Conservation (phyloP, 2,329 filamentous ascomycete genomes). For the Colletotrichum gigasporum region DNA sequence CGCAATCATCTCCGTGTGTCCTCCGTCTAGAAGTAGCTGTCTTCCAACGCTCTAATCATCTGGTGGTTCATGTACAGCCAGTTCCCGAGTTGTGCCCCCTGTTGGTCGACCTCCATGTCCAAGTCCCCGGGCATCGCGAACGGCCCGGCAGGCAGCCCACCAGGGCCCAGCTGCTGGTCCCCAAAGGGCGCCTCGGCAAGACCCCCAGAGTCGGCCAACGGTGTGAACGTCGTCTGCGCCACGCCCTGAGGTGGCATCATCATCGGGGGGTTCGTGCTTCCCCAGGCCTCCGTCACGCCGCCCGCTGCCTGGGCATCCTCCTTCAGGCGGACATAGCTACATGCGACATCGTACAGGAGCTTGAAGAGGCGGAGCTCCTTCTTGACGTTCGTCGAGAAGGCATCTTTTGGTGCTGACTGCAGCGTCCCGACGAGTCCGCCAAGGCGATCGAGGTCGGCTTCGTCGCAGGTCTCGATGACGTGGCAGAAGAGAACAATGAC, state of each 20-base stretch:
- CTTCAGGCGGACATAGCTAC: conserved; percentile 35
- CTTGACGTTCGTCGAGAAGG: conserved; percentile 5
- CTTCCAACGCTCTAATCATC: conserved; percentile 33
- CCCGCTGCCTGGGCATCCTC: background rate
- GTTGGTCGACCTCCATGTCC: conserved; percentile 31
- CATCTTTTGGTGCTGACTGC: conserved; percentile 11
- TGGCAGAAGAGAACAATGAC: conserved; percentile 40
- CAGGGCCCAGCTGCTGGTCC: background rate
- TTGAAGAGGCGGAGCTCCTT: conserved; percentile 36
- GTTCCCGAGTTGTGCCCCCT: conserved; percentile 29
- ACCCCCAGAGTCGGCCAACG: background rate
- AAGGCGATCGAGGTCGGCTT: conserved; percentile 47
- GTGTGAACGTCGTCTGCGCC: background rate
- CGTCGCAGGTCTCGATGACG: conserved; percentile 48
- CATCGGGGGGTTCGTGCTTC: background rate
- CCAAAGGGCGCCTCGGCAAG: background rate
- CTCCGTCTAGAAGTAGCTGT: conserved; percentile 9
- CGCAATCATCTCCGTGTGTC: too few relatives aligned
- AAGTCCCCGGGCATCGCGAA: conserved; percentile 4
- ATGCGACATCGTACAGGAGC: conserved; percentile 35
- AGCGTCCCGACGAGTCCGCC: conserved; percentile 29
- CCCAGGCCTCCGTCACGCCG: background rate
- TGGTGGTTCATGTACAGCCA: conserved; percentile 34
- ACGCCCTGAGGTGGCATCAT: background rate
- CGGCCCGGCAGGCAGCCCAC: background rate